Evolutionary conservation across 495 filamentous ascomycete species (phyloP).

Genomic region (Pseudomonodictys pantanalensis): DNA sequence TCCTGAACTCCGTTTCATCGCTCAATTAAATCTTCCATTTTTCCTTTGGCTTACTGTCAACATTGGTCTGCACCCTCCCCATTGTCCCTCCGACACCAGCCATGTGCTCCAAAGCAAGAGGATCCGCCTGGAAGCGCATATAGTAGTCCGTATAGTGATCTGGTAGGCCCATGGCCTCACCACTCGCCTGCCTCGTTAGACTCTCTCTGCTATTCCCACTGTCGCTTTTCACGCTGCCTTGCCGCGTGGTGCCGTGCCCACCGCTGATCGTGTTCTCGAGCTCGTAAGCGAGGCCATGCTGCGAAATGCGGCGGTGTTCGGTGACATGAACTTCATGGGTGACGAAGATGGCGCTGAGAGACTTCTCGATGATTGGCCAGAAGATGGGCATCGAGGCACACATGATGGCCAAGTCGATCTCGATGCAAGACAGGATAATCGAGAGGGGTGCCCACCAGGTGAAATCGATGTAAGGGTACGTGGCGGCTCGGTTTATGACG

Average conservation of each 20-base stretch:
- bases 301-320: conserved; percentile 6
- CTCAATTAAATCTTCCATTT: conserved; percentile 14
- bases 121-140: conserved; percentile 8
- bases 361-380: conserved; percentile 26
- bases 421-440: conserved; percentile 24
- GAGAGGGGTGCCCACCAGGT: conserved; percentile 21
- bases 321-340: conserved; percentile 26
- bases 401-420: conserved; percentile 27
- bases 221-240: conserved; percentile 8
- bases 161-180: background rate
- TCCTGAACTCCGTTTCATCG: no score
- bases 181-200: conserved; percentile 1
- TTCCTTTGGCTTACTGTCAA: conserved; percentile 4
- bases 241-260: background rate
- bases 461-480: conserved; percentile 23
- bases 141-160: conserved; percentile 21
- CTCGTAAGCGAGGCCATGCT: conserved; percentile 7
- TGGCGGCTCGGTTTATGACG: conserved; percentile 12
- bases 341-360: conserved; percentile 21
- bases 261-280: background rate
- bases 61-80: conserved; percentile 11
- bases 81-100: background rate
- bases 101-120: conserved; percentile 13
- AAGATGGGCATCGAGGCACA: conserved; percentile 29
- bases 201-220: conserved; percentile 9